These are phyloP conservation scores for Tetratostichococcus sp. DNA, from an alignment of 139 green algal genomes.

Conservation along the genomic window DNA sequence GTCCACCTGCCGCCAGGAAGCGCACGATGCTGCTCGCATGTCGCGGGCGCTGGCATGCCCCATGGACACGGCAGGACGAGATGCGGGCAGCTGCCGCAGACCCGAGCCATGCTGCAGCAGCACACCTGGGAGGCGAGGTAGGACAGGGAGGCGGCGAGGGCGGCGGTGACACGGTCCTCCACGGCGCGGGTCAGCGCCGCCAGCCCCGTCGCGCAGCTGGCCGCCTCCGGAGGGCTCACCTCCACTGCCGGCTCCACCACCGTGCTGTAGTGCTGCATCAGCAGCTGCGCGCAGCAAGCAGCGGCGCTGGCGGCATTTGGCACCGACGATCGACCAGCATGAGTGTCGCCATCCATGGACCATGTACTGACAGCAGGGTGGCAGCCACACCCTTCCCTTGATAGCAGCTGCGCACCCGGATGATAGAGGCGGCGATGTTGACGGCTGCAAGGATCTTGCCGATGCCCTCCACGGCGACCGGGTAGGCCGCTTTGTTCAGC, in stretches of 20 bases:
- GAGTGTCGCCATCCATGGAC: no score
- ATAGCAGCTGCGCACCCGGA: conserved; percentile 1
- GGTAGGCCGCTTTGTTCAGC: conserved; percentile 16
- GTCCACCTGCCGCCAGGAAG: conserved; percentile 33
- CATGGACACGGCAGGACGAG: no score
- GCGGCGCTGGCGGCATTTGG: no score
- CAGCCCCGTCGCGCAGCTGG: conserved; percentile 38
- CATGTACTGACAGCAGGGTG: no score
- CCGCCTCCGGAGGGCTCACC: conserved; percentile 19
- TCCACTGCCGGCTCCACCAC: conserved; percentile 32
- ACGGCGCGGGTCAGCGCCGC: conserved; percentile 36
- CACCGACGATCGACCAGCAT: no score
- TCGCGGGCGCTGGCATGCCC: no score
- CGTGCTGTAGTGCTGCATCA: conserved; percentile 48
- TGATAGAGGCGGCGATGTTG: conserved; percentile 20
- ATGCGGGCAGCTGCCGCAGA: no score
- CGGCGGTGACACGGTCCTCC: conserved; percentile 40
- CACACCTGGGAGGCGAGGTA: conserved; percentile 45
- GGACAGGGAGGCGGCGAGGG: conserved; percentile 39
- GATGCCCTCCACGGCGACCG: conserved; percentile 18
- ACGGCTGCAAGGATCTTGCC: conserved; percentile 42
- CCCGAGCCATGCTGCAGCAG: no score
- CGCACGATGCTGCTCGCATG: no score
- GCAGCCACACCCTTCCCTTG: no score
- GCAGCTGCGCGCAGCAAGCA: neutral